Conservation (phyloP, 148 eudicot species). For the Silene uniflora region DNA sequence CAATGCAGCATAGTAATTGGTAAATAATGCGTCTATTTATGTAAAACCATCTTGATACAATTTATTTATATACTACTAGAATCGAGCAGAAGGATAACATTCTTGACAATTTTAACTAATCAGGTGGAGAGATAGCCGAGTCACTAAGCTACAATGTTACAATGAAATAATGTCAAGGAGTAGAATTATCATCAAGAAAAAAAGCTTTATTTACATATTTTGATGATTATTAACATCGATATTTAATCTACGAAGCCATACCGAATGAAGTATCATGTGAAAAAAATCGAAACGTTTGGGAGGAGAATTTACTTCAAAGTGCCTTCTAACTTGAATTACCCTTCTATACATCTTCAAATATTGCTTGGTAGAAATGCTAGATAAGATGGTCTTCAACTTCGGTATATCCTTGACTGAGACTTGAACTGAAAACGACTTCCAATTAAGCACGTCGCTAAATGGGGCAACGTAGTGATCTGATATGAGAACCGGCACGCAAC, state of each 20-base stretch:
- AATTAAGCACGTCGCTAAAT: slow-evolving; percentile 67
- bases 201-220: slow-evolving; percentile 13
- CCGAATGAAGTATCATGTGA: slow-evolving; percentile 82
- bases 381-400: slow-evolving; percentile 50
- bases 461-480: slow-evolving; percentile 65
- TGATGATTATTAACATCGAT: slow-evolving; percentile 31
- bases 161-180: too few species aligned
- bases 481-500: slow-evolving; percentile 75
- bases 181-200: not conserved
- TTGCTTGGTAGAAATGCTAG: slow-evolving; percentile 43
- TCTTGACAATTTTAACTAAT: too few species aligned
- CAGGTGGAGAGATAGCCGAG: too few species aligned
- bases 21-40: too few species aligned
- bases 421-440: slow-evolving; percentile 65
- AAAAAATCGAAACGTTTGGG: slow-evolving; percentile 66
- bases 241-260: slow-evolving; percentile 79
- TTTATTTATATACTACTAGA: too few species aligned
- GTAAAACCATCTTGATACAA: too few species aligned
- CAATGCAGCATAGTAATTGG: too few species aligned
- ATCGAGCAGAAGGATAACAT: too few species aligned
- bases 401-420: slow-evolving; percentile 58
- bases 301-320: slow-evolving; percentile 66
- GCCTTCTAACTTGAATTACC: slow-evolving; percentile 48
- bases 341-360: slow-evolving; percentile 62
- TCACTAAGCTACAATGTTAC: too few species aligned